Evolutionary conservation across 2,329 filamentous ascomycete species (phyloP), one percentile per base, ranked within the genome.

Genomic region (Clarireedia sp.): DNA sequence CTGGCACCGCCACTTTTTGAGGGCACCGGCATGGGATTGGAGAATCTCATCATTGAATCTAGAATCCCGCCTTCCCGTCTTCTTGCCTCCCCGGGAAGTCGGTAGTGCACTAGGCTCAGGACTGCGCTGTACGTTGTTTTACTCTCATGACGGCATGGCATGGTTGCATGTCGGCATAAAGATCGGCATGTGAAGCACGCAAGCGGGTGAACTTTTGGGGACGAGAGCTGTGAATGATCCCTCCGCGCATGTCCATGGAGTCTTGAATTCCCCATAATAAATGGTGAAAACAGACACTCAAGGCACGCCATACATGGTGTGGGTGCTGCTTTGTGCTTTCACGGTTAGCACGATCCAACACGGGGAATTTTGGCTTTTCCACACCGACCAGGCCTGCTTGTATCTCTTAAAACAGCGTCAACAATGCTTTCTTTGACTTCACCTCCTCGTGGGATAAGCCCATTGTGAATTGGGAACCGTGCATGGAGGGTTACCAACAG

Each of bases 231-330:
- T 26, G 24, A 26, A 26, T 26, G 24, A 7, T 26, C 24, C 24
- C 24, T 26, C 24, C 24, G 24, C 24, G 24, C 29, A 33, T 36
- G 40, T 16, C 9, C 12, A 19, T 17, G 14, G 8, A 48, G 26
- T 33, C n/a, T 17, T 21, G 23, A 14, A n/a, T 33, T 16, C 45
- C 45, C 52, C 36, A 23, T 17, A 49, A 26, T 40, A 12, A 40
- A 54, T 54, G 52, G 9, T 49, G 52, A 49, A 49, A 49, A 49
- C 23, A 49, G 45, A 23, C 17, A 24, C 45, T 10, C 17, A 19
- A 41, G 17, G 48, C 52, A 49, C 52, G 52, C 45, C 52, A 54
- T 54, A 49, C 52, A 43, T 23, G 5, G 10, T 49, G 6, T 17
- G 33, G 16, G 36, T 38, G 52, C 52, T 24, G 52, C 52, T 54